Base-by-base conservation (phyloP, 2,329 filamentous ascomycete species). In the Paecilomyces variotii region DNA sequence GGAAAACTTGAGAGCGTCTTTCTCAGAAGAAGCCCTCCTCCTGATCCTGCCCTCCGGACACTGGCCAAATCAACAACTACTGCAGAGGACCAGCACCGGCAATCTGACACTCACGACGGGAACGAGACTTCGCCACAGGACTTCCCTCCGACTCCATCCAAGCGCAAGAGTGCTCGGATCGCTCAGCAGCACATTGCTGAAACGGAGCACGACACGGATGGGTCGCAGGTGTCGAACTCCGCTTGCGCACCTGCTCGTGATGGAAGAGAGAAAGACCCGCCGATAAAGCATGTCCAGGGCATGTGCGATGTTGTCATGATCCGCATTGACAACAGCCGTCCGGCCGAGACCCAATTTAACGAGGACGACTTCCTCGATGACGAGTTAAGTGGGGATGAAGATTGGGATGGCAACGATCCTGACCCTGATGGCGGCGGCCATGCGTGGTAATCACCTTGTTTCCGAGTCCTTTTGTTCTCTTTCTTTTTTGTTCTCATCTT, bases 331-430 rank as follows among this genome's bases (percentile, higher is more conserved):
- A 86, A 87, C 63, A 79, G 82, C 62, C 79, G 84, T 5, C 84
- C 84, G 1, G 77, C 79, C 3, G 83, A 86, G 59, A 77, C 79
- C 51, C 80, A 84, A 52, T 84, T 79, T 64, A 80, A 78, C 27
- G 84, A 86, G 62, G 76, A 74, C 30, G 82, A 87, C 63, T 86
- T 87, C 61, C 74, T 85, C 1, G 84, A 87, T 62, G 79, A 78
- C 25, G 84, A 86, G 65, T 70, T 74, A 1, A 85, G 82, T 66
- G 83, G 80, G 3, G 84, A 87, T 65, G 84, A 84, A 59, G 84
- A 87, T 61, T 87, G 84, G 84, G 77, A 79, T 58, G 82, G 80
- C 7, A 74, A 78, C 49, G 78, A 80, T 14, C 58, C 64, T 27
- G 66, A 70, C 49, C 52, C 62, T 27, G 62, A 49, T 25, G 60